Conservation (phyloP, 169 alveolate genomes). For the Plasmodium malariae region DNA sequence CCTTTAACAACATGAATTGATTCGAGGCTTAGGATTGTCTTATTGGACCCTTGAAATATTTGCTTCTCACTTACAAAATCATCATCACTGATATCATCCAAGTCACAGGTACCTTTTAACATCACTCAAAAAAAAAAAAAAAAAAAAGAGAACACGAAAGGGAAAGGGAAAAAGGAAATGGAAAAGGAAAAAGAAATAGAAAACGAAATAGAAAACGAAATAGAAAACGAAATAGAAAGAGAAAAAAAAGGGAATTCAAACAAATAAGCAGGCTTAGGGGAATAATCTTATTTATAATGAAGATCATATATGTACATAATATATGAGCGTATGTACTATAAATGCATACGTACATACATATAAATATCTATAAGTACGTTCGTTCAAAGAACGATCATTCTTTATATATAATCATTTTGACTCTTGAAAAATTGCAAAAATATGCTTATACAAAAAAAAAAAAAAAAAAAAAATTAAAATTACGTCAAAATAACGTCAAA, state of each 20-base stretch:
- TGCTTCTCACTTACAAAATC: slow-evolving; percentile 65
- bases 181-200: slow-evolving; percentile 10
- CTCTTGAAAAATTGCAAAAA: no score
- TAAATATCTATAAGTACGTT: no score
- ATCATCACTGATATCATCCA: slow-evolving; percentile 67
- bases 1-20: slow-evolving; percentile 65
- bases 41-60: slow-evolving; percentile 40
- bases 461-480: no score
- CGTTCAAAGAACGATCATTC: no score
- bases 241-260: not conserved
- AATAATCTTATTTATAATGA: no score
- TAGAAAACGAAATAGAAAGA: not conserved
- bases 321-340: no score
- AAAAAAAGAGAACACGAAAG: not conserved
- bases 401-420: no score
- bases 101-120: slow-evolving; percentile 34
- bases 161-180: not conserved
- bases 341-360: no score
- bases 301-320: no score
- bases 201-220: not conserved
- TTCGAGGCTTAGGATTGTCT: slow-evolving; percentile 29
- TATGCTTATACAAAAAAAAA: no score
- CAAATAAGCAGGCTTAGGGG: no score
- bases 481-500: no score
- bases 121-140: slow-evolving; percentile 19